These are phyloP conservation scores for Jamesozyma gamospora DNA, from an alignment of 805 yeast species.

Conservation along the genomic window DNA sequence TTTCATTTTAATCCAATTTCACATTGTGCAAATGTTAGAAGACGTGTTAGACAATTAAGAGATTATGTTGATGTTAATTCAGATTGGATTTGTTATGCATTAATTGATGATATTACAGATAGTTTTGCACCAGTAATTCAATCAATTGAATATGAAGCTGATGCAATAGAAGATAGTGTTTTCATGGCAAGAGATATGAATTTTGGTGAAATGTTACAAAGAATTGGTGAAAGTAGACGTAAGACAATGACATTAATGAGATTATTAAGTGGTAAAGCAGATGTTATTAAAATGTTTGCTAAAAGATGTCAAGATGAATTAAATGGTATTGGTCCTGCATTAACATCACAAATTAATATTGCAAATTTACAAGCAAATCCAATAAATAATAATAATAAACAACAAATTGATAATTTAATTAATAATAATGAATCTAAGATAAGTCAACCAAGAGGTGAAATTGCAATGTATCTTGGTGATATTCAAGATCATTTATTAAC, in stretches of 20 bases:
- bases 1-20: conserved; percentile 61
- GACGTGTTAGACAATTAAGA: conserved; percentile 70
- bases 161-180: conserved; percentile 71
- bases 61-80: conserved; percentile 71
- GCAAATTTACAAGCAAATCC: conserved; percentile 26
- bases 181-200: conserved; percentile 69
- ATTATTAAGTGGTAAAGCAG: conserved; percentile 85
- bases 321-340: conserved; percentile 34
- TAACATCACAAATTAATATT: conserved; percentile 32
- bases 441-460: conserved; percentile 66
- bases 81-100: conserved; percentile 75
- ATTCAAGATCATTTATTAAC: conserved; percentile 95
- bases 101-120: conserved; percentile 78
- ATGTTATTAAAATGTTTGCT: conserved; percentile 91
- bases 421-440: not conserved
- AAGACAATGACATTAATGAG: conserved; percentile 90
- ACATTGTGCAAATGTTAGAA: conserved; percentile 67
- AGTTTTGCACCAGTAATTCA: conserved; percentile 76
- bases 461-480: conserved; percentile 87
- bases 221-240: conserved; percentile 82
- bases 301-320: conserved; percentile 78
- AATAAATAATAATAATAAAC: conserved; percentile 1
- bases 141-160: conserved; percentile 70
- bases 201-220: conserved; percentile 63
- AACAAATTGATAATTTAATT: not conserved